Conservation (phyloP, 768 basidiomycete genomes). For the Pleurotus cornucopiae region DNA sequence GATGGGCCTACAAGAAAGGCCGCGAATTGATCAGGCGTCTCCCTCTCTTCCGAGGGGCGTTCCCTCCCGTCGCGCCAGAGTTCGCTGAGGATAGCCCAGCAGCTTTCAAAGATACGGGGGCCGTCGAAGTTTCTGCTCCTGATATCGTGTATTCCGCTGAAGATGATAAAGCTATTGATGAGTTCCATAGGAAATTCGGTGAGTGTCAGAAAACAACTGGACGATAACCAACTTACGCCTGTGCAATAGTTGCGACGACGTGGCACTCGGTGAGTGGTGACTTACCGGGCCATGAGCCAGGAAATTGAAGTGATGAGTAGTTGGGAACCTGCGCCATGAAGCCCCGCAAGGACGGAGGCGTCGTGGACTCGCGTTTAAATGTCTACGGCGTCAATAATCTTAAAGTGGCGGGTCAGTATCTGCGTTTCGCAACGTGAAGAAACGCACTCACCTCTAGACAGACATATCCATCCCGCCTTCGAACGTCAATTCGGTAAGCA, state of each 20-base stretch:
- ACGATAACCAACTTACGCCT: neutral
- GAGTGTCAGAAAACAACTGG: conserved; percentile 5
- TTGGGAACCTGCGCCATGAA: conserved; percentile 53
- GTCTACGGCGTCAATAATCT: conserved; percentile 42
- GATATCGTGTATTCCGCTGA: conserved; percentile 37
- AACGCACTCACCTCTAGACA: neutral
- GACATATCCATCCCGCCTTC: conserved; percentile 25
- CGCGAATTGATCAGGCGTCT: conserved; percentile 38
- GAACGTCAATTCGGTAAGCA: conserved; percentile 22
- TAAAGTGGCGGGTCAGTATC: conserved; percentile 30
- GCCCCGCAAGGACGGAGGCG: conserved; percentile 36
- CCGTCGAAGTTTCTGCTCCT: conserved; percentile 27
- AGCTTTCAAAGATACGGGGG: conserved; percentile 18
- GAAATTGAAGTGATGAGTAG: conserved; percentile 16
- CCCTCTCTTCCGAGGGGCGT: conserved; percentile 28
- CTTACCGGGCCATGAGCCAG: neutral
- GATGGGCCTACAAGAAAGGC: conserved; percentile 32
- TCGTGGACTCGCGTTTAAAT: conserved; percentile 40
- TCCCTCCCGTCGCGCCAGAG: conserved; percentile 27
- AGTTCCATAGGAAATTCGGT: conserved; percentile 29
- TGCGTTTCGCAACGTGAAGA: conserved; percentile 10
- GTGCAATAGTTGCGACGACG: conserved; percentile 13
- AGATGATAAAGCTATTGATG: conserved; percentile 39
- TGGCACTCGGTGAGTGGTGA: conserved; percentile 21
- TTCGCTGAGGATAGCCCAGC: conserved; percentile 32